Conservation (phyloP, 306 rosid genomes). For the Crataegus laevigata region DNA sequence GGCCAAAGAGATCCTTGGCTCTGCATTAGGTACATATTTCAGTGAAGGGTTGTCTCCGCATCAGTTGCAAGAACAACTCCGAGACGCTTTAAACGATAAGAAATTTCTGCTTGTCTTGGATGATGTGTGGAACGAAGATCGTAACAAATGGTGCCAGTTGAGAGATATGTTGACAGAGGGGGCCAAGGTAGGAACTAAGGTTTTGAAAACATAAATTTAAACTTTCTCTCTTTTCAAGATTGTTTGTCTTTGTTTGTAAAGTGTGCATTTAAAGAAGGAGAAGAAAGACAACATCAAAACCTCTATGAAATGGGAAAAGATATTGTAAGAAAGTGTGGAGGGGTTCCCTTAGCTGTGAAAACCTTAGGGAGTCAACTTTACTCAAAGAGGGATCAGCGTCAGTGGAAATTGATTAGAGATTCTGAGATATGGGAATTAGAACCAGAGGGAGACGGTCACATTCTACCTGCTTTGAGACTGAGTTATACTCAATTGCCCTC, state of each 20-base stretch:
- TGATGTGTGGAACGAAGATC: neutral
- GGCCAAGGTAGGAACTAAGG: neutral
- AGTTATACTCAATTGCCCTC: neutral
- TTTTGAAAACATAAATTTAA: no score
- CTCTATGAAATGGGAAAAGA: neutral
- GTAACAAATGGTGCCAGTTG: neutral
- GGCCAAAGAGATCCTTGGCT: neutral
- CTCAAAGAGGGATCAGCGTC: neutral
- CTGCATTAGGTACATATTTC: neutral
- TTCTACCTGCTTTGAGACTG: neutral
- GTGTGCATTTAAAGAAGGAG: neutral
- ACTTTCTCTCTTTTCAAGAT: neutral
- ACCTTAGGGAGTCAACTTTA: constrained; percentile 10
- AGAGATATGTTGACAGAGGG: neutral
- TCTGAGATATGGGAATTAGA: neutral
- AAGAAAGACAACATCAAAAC: no score
- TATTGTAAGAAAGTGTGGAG: neutral
- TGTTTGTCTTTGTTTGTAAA: neutral
- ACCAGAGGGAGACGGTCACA: neutral
- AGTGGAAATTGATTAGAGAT: neutral
- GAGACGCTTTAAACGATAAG: neutral
- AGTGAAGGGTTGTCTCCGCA: neutral
- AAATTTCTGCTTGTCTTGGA: constrained; percentile 26
- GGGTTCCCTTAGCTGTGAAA: constrained; percentile 21
- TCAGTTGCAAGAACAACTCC: neutral